Evolutionary conservation across 768 basidiomycete species (phyloP), one percentile per base, ranked within the genome.

Genomic region (Boletus tylopilopsis): DNA sequence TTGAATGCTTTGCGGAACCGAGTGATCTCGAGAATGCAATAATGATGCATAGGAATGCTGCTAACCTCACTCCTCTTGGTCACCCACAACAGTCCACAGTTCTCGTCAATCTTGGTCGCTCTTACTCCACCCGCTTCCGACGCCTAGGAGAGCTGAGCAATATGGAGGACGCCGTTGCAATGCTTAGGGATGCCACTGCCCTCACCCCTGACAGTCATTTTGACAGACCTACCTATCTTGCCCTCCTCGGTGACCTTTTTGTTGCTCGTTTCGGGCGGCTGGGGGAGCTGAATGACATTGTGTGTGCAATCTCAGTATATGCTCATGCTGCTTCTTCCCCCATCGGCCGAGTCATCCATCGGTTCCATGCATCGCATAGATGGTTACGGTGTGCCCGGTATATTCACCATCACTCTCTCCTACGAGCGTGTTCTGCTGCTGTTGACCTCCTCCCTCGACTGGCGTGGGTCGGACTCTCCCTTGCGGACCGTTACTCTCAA

Each of bases 241-340:
- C n/a, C 6, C 34, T 11, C 19, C 42, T 52, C 9, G 45, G 25
- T 15, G 21, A n/a, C 4, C 23, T 35, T 7, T 35, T 54, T n/a
- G 7, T 13, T 5, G 13, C 18, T 25, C 50, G 53, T 39, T 54
- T 54, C 22, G 19, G 29, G 7, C 19, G 21, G 18, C 16, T 42
- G 2, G 45, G 22, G 8, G 33, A 36, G 16, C 22, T 25, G 16
- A 18, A 5, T 5, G 45, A 51, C 32, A 24, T 51, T 1, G 27
- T 40, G 21, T 13, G 30, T 16, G 39, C 50, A n/a, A 48, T 48
- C 11, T 42, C 43, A n/a, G n/a, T n/a, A n/a, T n/a, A n/a, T n/a
- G n/a, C n/a, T n/a, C n/a, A n/a, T n/a, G n/a, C n/a, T n/a, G n/a
- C n/a, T n/a, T n/a, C n/a, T n/a, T n/a, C n/a, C n/a, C n/a, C n/a